These are phyloP conservation scores for Tetracladium setigerum DNA, from an alignment of 495 filamentous ascomycete genomes.

Conservation along the genomic window DNA sequence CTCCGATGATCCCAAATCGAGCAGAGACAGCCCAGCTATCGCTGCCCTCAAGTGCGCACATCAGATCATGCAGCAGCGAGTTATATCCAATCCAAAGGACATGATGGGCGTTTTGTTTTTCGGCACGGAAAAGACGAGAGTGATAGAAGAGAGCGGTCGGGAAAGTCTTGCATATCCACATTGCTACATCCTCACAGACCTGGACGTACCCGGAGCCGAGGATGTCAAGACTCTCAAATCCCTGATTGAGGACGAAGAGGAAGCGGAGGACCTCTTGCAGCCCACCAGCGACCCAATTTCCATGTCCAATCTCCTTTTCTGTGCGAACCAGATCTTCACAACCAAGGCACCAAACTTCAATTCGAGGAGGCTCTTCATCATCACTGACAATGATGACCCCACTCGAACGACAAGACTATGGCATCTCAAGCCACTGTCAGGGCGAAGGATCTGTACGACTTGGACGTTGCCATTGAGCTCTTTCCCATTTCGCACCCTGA, in stretches of 20 bases:
- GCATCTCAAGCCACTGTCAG: constrained; percentile 73
- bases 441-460: constrained; percentile 91
- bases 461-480: constrained; percentile 87
- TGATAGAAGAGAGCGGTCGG: constrained; percentile 55
- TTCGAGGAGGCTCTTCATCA: constrained; percentile 85
- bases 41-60: constrained; percentile 94
- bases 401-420: constrained; percentile 58
- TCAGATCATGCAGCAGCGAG: constrained; percentile 92
- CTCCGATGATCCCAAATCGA: constrained; percentile 61
- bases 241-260: constrained; percentile 64
- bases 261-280: constrained; percentile 59
- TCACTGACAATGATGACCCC: constrained; percentile 94
- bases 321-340: constrained; percentile 93
- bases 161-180: constrained; percentile 69
- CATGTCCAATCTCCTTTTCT: constrained; percentile 90
- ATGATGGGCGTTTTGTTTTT: constrained; percentile 98
- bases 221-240: constrained; percentile 75
- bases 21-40: constrained; percentile 60
- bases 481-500: constrained; percentile 78
- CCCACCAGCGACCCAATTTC: constrained; percentile 62
- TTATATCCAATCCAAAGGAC: constrained; percentile 92
- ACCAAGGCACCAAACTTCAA: constrained; percentile 92
- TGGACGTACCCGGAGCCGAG: constrained; percentile 77
- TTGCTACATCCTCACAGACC: constrained; percentile 85
- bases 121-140: constrained; percentile 80